Evolutionary conservation across 495 filamentous ascomycete species (phyloP).

Genomic region (Chaetomium cochliodes): DNA sequence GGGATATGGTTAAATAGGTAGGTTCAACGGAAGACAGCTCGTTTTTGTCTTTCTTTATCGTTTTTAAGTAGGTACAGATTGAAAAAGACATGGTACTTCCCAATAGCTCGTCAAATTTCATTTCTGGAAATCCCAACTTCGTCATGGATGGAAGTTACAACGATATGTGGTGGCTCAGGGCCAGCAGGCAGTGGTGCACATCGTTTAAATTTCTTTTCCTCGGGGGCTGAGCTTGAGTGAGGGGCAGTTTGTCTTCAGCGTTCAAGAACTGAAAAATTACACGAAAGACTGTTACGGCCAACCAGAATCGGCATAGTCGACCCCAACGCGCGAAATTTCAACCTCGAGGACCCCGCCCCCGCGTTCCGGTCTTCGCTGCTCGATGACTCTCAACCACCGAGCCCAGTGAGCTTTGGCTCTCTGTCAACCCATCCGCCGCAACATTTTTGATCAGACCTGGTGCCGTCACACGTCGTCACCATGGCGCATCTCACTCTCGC

Average conservation of each 20-base stretch:
- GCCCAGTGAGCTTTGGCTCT: conserved; percentile 29
- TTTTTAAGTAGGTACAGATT: too few relatives aligned
- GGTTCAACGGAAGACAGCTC: too few relatives aligned
- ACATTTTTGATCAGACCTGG: neutral
- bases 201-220: too few relatives aligned
- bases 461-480: conserved; percentile 16
- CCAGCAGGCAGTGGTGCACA: too few relatives aligned
- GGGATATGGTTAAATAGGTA: too few relatives aligned
- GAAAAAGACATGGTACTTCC: too few relatives aligned
- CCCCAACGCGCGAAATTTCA: conserved; percentile 27
- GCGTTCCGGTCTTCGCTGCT: conserved; percentile 21
- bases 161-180: too few relatives aligned
- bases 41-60: too few relatives aligned
- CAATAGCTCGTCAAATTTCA: too few relatives aligned
- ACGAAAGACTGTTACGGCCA: too few relatives aligned
- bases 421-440: conserved; percentile 16
- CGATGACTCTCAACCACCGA: conserved; percentile 16
- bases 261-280: neutral
- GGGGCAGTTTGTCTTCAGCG: neutral
- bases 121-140: neutral
- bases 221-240: neutral
- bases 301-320: neutral
- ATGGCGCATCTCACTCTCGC: conserved; percentile 39
- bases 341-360: conserved; percentile 24
- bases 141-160: too few relatives aligned